Conservation (phyloP, 2,329 filamentous ascomycete species). For the Neoascochyta sp. region DNA sequence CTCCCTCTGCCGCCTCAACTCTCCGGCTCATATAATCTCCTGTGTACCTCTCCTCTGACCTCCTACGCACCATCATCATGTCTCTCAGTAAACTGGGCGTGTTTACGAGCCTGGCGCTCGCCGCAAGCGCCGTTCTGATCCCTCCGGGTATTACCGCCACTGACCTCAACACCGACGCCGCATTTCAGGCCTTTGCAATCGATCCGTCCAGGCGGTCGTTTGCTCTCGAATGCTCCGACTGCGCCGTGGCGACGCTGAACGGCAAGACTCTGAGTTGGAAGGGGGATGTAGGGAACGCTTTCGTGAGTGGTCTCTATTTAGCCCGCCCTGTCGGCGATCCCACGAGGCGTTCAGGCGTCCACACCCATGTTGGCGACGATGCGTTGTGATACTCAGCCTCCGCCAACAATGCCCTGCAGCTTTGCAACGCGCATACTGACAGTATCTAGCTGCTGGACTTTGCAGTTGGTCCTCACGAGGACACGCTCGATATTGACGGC, state of each 20-base stretch:
- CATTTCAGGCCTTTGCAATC: constrained; percentile 28
- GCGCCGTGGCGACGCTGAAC: constrained; percentile 26
- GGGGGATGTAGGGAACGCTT: constrained; percentile 31
- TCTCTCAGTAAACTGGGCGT: constrained; percentile 31
- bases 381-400: too few relatives aligned
- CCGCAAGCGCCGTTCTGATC: constrained; percentile 35
- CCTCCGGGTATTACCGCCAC: constrained; percentile 29
- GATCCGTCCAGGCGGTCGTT: constrained; percentile 33
- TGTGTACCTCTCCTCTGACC: too few relatives aligned
- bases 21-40: too few relatives aligned
- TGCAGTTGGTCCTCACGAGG: constrained; percentile 29
- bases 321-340: too few relatives aligned
- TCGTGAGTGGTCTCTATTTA: constrained; percentile 27
- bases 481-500: constrained; percentile 35
- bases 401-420: too few relatives aligned
- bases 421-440: too few relatives aligned
- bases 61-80: constrained; percentile 24
- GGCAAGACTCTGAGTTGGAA: constrained; percentile 26
- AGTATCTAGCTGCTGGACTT: constrained; percentile 36
- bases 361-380: too few relatives aligned
- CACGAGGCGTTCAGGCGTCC: too few relatives aligned
- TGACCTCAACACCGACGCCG: constrained; percentile 29
- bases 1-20: too few relatives aligned
- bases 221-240: constrained; percentile 34
- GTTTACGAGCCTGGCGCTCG: constrained; percentile 35